Conservation (phyloP, 495 filamentous ascomycete species). For the Xylona heveae region DNA sequence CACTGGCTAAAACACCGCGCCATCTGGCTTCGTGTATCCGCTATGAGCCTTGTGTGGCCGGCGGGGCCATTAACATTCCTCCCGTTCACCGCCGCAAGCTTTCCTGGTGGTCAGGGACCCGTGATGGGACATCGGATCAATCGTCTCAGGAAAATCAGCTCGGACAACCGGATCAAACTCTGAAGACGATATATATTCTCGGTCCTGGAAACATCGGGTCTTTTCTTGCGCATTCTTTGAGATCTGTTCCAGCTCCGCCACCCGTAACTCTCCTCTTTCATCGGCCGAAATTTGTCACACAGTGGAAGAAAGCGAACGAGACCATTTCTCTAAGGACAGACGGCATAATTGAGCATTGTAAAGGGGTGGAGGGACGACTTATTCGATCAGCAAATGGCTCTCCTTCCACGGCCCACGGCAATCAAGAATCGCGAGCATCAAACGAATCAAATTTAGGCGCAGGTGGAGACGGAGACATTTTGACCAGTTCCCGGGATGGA, state of each 20-base stretch:
- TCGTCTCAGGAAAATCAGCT: too few species aligned
- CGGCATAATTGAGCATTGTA: too few species aligned
- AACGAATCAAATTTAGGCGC: too few species aligned
- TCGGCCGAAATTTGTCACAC: slow-evolving; percentile 12
- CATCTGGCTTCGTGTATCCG: slow-evolving; percentile 20
- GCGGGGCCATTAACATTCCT: slow-evolving; percentile 27
- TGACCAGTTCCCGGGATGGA: too few species aligned
- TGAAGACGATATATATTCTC: slow-evolving; percentile 23
- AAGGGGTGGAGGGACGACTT: too few species aligned
- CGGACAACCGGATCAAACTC: neutral
- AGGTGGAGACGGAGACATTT: slow-evolving; percentile 2
- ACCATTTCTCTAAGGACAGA: too few species aligned
- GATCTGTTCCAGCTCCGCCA: slow-evolving; percentile 12
- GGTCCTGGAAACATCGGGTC: slow-evolving; percentile 34
- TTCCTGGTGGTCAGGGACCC: too few species aligned
- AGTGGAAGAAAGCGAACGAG: slow-evolving; percentile 14
- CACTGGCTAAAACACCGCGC: slow-evolving; percentile 27
- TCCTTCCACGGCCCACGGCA: slow-evolving; percentile 9
- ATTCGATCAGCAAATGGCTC: too few species aligned
- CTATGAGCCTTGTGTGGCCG: slow-evolving; percentile 27
- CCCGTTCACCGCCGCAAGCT: too few species aligned
- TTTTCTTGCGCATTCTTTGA: slow-evolving; percentile 26
- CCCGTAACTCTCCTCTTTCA: slow-evolving; percentile 28
- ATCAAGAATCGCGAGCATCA: too few species aligned
- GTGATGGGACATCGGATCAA: too few species aligned